Base-by-base conservation (phyloP, 2,329 filamentous ascomycete species). In the Cladophialophora psammophila region DNA sequence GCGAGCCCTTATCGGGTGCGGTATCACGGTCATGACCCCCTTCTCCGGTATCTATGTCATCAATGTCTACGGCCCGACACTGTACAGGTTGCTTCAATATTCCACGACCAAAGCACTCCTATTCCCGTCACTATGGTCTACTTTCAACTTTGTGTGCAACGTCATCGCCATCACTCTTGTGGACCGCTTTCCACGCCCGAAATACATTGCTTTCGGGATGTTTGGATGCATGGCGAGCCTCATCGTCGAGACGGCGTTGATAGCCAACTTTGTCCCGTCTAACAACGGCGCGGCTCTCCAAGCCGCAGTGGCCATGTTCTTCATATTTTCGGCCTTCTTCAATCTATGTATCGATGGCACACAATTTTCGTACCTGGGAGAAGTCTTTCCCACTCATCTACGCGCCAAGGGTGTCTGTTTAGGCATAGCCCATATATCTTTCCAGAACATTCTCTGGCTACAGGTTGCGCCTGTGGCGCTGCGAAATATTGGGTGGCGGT, bases 41-140 rank as follows among this genome's bases (percentile, higher is more conserved):
- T 80, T 45, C 76, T 81, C 5, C 10, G 65, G 65, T 12, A 57
- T 61, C 9, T 42, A 82, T 53, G 78, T 83, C 4, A 82, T 83
- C 58, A 79, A 81, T n/a, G n/a, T n/a, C n/a, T n/a, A n/a, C n/a
- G n/a, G n/a, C n/a, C n/a, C n/a, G n/a, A n/a, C n/a, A n/a, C n/a
- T n/a, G n/a, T n/a, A n/a, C n/a, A n/a, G n/a, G n/a, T n/a, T n/a
- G n/a, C n/a, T n/a, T n/a, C n/a, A n/a, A n/a, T n/a, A n/a, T n/a
- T n/a, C n/a, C n/a, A n/a, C n/a, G n/a, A n/a, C n/a, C n/a, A n/a
- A n/a, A n/a, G n/a, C n/a, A n/a, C n/a, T n/a, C n/a, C n/a, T n/a
- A n/a, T n/a, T n/a, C n/a, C n/a, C n/a, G n/a, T n/a, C n/a, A n/a
- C n/a, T n/a, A n/a, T n/a, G n/a, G n/a, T n/a, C n/a, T n/a, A n/a